Base-by-base conservation (phyloP, 371 early-diverging fungal species). In the Mucor mucedo region DNA sequence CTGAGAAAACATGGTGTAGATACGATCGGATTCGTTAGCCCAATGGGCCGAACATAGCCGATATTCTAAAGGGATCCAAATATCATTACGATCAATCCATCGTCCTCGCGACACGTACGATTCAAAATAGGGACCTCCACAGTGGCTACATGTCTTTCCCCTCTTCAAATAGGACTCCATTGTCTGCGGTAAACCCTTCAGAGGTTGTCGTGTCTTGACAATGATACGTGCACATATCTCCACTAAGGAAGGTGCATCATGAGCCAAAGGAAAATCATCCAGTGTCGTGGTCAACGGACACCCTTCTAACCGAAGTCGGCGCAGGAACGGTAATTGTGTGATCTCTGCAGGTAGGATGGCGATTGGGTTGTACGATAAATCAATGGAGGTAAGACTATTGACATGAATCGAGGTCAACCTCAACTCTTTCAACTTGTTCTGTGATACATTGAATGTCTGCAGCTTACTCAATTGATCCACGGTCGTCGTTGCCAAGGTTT, bases 81-180 rank as follows among this genome's bases (percentile, higher is more conserved):
- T 27, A 45, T 73, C 78, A 30, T 71, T 66, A 16, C 86, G 84
- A 44, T 89, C 90, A 13, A 91, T 78, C 61, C 88, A 76, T 38
- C 89, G 79, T 10, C 84, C 79, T 28, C 93, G 84, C 35, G 70
- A 72, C 11, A 84, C 79, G 71, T 64, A 86, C 4, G 74, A 66
- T 9, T 92, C 91, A 77, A 95, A 93, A 60, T 90, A 92, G 14
- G 98, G 95, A 0, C 93, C 94, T 7, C 83, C 80, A 71, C 98
- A 97, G 71, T 89, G 91, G 13, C 92, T 79, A 72, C 98, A 97
- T 27, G 72, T 56, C 21, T 85, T 79, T 3, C 83, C 90, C 10
- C 80, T 75, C 9, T 76, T 60, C 9, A 95, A 70, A 69, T 91
- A 93, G 2, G 74, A 53, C 49, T 80, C 77, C 13, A 94, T 40